Evolutionary conservation across 768 basidiomycete genomes (phyloP).

Genomic region (Lactifluus volemus): DNA sequence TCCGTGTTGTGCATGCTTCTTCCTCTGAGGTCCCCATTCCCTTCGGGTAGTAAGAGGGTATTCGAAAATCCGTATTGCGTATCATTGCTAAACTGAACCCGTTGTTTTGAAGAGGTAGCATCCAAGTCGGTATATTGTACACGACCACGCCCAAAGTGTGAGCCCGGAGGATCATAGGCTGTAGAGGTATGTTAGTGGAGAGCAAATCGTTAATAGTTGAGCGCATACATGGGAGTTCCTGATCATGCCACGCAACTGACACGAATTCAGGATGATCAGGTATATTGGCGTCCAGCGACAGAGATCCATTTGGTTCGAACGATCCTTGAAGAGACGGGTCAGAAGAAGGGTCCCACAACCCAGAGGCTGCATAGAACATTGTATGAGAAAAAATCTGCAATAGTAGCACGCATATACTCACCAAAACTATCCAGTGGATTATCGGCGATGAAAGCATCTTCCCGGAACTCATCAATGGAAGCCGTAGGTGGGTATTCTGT

Average conservation of each 20-base stretch:
- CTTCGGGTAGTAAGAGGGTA: not conserved
- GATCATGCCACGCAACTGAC: not conserved
- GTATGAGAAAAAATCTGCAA: not conserved
- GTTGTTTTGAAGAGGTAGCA: not conserved
- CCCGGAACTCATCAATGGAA: not conserved
- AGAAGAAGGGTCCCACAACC: not conserved
- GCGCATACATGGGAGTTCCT: not conserved
- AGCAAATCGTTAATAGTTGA: not conserved
- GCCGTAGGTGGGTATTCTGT: not conserved
- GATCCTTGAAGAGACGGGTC: not conserved
- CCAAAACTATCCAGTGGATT: not conserved
- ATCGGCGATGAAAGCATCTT: not conserved
- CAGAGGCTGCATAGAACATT: not conserved
- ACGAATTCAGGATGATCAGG: not conserved
- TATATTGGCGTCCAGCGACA: not conserved
- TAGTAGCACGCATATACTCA: conserved; percentile 6
- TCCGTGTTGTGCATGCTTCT: conserved; percentile 23
- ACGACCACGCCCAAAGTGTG: not conserved
- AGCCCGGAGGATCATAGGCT: not conserved
- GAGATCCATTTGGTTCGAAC: not conserved
- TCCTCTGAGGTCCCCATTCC: not conserved
- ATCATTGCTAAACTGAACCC: not conserved
- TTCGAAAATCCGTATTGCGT: not conserved
- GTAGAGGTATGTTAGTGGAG: not conserved
- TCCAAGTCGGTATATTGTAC: not conserved